Evolutionary conservation across 306 rosid species (phyloP).

Genomic region (Cicer judaicum): DNA sequence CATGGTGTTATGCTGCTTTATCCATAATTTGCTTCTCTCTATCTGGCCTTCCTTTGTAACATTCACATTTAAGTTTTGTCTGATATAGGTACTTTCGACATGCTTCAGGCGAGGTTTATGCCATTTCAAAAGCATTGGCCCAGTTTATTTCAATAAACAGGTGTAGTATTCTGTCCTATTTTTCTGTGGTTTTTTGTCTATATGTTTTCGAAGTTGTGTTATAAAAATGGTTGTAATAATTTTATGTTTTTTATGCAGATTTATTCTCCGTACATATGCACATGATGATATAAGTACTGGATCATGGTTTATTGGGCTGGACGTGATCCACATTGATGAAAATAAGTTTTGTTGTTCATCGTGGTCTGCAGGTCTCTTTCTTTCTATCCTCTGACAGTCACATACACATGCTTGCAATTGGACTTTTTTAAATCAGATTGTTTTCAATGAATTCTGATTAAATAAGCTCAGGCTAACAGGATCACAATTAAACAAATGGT

Average conservation of each 20-base stretch:
- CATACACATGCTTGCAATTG: not conserved
- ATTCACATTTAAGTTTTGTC: conserved; percentile 34
- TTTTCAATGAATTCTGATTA: not conserved
- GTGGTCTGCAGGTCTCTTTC: conserved; percentile 60
- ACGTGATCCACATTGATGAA: conserved; percentile 62
- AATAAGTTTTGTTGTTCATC: conserved; percentile 70
- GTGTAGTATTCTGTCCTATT: conserved; percentile 39
- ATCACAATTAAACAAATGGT: conserved; percentile 8
- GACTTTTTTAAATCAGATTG: conserved; percentile 4
- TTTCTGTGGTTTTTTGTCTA: not conserved
- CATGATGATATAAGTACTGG: conserved; percentile 73
- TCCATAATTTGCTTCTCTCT: not conserved
- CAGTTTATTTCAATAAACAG: conserved; percentile 71
- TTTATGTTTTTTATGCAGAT: conserved; percentile 52
- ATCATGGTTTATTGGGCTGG: conserved; percentile 83
- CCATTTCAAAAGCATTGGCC: conserved; percentile 71
- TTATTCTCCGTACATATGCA: conserved; percentile 67
- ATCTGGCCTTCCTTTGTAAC: conserved; percentile 1
- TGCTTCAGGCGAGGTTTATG: conserved; percentile 67
- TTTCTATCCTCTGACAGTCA: conserved; percentile 34
- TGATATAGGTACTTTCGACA: conserved; percentile 68
- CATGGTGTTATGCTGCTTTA: not conserved
- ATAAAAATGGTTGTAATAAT: conserved; percentile 21
- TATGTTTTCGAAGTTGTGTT: not conserved
- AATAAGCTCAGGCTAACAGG: not conserved